These are phyloP conservation scores for Podila minutissima DNA, from an alignment of 192 early-diverging fungal species.

Conservation along the genomic window DNA sequence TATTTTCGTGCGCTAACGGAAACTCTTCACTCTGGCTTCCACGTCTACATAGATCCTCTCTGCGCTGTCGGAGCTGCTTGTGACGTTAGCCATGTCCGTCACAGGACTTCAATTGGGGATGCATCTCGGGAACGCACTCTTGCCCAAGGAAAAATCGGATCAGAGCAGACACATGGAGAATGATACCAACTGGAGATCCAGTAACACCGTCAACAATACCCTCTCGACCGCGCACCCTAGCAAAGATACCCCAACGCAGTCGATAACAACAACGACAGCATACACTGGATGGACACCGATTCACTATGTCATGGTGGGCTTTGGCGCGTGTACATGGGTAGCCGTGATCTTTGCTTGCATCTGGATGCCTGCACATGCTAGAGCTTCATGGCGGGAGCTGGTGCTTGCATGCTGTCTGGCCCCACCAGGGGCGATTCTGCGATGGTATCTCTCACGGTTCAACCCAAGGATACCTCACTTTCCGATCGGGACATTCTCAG, in stretches of 20 bases:
- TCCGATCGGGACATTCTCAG: slow-evolving; percentile 62
- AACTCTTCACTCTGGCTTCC: neutral
- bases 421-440: slow-evolving; percentile 56
- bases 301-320: neutral
- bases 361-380: slow-evolving; percentile 8
- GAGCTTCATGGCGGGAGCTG: slow-evolving; percentile 33
- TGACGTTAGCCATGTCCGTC: slow-evolving; percentile 60
- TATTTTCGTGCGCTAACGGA: too few species aligned
- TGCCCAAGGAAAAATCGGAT: neutral
- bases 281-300: neutral
- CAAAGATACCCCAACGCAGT: neutral
- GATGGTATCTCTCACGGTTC: slow-evolving; percentile 61
- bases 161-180: too few species aligned
- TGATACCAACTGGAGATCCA: neutral
- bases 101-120: slow-evolving; percentile 56
- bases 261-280: neutral
- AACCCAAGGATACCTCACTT: slow-evolving; percentile 46
- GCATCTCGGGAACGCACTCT: slow-evolving; percentile 51
- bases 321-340: slow-evolving; percentile 31
- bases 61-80: slow-evolving; percentile 52
- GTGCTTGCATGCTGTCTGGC: slow-evolving; percentile 59
- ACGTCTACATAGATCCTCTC: slow-evolving; percentile 40
- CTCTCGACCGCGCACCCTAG: neutral
- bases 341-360: slow-evolving; percentile 50
- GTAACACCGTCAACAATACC: neutral